Base-by-base conservation (phyloP, 2,329 filamentous ascomycete genomes). In the Aspergillus clavatus region DNA sequence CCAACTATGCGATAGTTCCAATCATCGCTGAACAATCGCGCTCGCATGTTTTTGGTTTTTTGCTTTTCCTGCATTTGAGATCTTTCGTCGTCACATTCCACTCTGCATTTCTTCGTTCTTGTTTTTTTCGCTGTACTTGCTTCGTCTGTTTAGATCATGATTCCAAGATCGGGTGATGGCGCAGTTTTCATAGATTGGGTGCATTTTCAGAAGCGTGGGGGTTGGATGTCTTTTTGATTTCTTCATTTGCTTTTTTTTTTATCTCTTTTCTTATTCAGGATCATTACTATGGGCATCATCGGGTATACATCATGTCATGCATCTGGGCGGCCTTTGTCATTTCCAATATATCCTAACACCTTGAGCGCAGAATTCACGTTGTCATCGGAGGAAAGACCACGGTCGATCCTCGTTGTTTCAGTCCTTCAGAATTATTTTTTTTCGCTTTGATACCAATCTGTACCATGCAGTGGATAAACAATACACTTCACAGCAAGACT, bases 171-270 rank as follows among this genome's bases (percentile, higher is more conserved):
- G 40, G 60, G 52, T 42, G 41, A 48, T 48, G 63, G 63, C 62
- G 63, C 61, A 63, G 54, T 54, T 60, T 48, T 21, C 11, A 65
- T 65, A 66, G 62, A 66, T 46, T 58, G 58, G 58, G 60, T 63
- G 61, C 60, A 65, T 65, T 40, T 62, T 55, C 56, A 53, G 56
- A 50, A 58, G 58, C 55, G 59, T 61, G 50, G 50, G 52, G 50
- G 35, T 45, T 42, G 54, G 54, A 50, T 40, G 47, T 51, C 16
- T 50, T 48, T 48, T n/a, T n/a, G n/a, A n/a, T n/a, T n/a, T n/a
- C n/a, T n/a, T n/a, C n/a, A n/a, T n/a, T n/a, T n/a, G n/a, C n/a
- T n/a, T 45, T 51, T 38, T 35, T 50, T 35, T 53, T 42, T 46
- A 47, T 44, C 46, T 39, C 52, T 42, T 27, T 38, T 40, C 52